phyloP scores from a whole-genome alignment of 768 basidiomycete genomes.

The Russula foetens region DNA sequence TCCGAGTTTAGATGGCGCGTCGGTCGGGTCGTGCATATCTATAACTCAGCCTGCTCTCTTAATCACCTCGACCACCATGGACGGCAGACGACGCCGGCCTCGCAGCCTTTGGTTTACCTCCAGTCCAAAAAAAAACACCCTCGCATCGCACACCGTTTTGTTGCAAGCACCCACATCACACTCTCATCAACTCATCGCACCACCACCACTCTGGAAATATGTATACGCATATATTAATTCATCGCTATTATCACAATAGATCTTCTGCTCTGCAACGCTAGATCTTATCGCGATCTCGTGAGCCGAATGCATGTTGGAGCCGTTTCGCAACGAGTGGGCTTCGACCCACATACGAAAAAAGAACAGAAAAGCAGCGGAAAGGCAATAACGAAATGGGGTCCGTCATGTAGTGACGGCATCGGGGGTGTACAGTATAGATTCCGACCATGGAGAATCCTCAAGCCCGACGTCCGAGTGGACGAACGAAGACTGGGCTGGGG shows the following conservation, averaged over 20 bases:
- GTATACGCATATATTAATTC: constrained; percentile 17
- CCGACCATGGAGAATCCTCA: no score
- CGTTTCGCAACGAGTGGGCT: neutral
- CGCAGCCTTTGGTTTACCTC: neutral
- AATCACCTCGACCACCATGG: neutral
- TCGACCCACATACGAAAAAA: neutral
- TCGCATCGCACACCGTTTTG: constrained; percentile 4
- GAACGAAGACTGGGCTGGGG: constrained; percentile 96
- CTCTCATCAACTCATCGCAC: constrained; percentile 1
- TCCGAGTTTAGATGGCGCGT: constrained; percentile 37
- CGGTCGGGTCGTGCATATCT: constrained; percentile 44
- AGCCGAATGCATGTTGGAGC: neutral
- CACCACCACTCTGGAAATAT: constrained; percentile 14
- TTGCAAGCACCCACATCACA: constrained; percentile 4
- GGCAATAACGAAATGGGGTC: neutral
- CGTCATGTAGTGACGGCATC: no score
- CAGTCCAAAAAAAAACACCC: neutral
- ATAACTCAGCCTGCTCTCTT: constrained; percentile 19
- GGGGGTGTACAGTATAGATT: neutral
- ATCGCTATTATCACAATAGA: constrained; percentile 2
- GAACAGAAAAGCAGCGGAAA: neutral
- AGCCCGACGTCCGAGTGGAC: constrained; percentile 73
- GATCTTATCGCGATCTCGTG: neutral
- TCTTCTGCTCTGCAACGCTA: constrained; percentile 1
- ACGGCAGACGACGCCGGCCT: neutral